Percentiles rank a stretch among this genome's conserved stretches.
Evolutionary conservation across 2,329 filamentous ascomycete species (phyloP).

Genomic region (Nakataea oryzae): DNA sequence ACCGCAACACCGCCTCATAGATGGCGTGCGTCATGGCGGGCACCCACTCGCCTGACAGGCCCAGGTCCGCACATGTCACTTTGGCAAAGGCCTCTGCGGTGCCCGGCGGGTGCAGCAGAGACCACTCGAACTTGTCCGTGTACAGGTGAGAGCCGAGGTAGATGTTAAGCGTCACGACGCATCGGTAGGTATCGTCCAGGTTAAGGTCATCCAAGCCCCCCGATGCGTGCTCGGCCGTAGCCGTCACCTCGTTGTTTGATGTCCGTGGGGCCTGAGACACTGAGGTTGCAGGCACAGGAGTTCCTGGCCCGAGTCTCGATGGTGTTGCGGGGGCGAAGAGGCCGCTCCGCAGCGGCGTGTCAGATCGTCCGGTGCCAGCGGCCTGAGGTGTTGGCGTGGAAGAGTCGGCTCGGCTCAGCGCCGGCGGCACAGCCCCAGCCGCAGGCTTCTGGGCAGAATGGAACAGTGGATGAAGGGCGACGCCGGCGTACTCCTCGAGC

Average conservation of each 20-base stretch:
- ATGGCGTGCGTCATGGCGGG: slow-evolving; percentile 92
- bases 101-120: slow-evolving; percentile 79
- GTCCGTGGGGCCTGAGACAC: not conserved
- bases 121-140: slow-evolving; percentile 98
- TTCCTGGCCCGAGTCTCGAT: slow-evolving; percentile 3
- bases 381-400: slow-evolving; percentile 14
- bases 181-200: slow-evolving; percentile 89
- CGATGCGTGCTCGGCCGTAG: slow-evolving; percentile 53
- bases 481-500: slow-evolving; percentile 89
- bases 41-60: slow-evolving; percentile 84
- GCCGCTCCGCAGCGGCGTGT: slow-evolving; percentile 45
- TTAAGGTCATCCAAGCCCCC: slow-evolving; percentile 67
- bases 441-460: slow-evolving; percentile 39
- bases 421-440: not conserved
- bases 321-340: slow-evolving; percentile 3
- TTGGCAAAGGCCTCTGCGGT: slow-evolving; percentile 89
- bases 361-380: slow-evolving; percentile 32
- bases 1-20: slow-evolving; percentile 81
- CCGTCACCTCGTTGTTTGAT: slow-evolving; percentile 45
- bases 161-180: slow-evolving; percentile 82
- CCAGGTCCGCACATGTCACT: slow-evolving; percentile 85
- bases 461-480: slow-evolving; percentile 87
- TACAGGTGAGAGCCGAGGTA: slow-evolving; percentile 87
- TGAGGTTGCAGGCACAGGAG: slow-evolving; percentile 2
- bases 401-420: slow-evolving; percentile 6